Evolutionary conservation across 371 early-diverging fungal species (phyloP), one percentile per base, ranked within the genome.

Genomic region (Globomyces sp.): DNA sequence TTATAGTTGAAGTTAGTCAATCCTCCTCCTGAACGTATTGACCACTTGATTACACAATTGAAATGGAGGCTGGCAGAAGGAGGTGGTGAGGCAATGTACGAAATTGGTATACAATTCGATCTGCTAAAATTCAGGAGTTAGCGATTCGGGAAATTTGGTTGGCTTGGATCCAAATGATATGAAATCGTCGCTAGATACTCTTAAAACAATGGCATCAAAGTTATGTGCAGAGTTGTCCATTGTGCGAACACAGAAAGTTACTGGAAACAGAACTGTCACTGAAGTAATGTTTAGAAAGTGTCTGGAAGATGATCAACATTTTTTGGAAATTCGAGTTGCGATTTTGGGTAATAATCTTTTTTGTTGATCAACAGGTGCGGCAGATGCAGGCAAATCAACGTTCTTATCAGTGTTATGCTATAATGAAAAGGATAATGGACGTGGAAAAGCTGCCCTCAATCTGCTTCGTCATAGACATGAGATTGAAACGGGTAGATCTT

Each of bases 1-100:
- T 24, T 24, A 24, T 24, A 24, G 88, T 83, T 92, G 44, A 92
- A 92, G 73, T 79, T 94, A 53, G 77, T 91, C n/a, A 81, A 87
- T 37, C 86, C 88, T 2, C 78, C 90, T 0, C 74, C 79, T 3
- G 87, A 89, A 63, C 83, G 94, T 4, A 71, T 92, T 43, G 88
- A 89, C 62, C 94, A 94, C 64, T 76, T 95, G 6, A 86, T 92
- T n/a, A 94, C 93, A 1, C 94, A 95, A 79, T 77, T 95, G 66
- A 91, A 92, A 67, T 93, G 94, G 92, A 83, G 95, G 89, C 73
- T 95, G 41, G 82, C 90, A 10, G 94, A 95, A 69, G 96, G 96
- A 0, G 80, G 86, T 65, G 96, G 96, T 41, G 90, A 89, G 60
- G 92, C 92, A 4, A 74, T 90, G 53, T 95, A 96, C 70, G 92